phyloP scores from a whole-genome alignment of 1,284 basidiomycete genomes.

The Leccinum pachyderme region DNA sequence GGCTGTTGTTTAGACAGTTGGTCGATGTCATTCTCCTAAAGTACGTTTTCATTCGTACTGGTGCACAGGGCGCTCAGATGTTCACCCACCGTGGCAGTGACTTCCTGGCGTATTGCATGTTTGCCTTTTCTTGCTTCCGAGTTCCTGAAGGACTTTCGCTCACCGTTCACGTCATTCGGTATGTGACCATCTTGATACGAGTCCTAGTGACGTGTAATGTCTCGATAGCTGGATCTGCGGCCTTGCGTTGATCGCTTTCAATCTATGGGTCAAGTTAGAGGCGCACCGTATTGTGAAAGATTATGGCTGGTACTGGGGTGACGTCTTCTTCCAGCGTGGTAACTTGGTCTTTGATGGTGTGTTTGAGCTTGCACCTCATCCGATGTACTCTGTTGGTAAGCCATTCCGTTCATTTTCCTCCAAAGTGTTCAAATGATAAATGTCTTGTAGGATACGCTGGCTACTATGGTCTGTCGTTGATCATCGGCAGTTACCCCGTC shows the following conservation, averaged over 20 bases:
- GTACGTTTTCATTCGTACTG: constrained; percentile 44
- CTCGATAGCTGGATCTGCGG: constrained; percentile 80
- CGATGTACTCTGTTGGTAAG: constrained; percentile 92
- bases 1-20: constrained; percentile 88
- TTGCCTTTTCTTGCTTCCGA: constrained; percentile 89
- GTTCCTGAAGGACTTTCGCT: constrained; percentile 77
- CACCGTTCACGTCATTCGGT: constrained; percentile 77
- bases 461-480: constrained; percentile 93
- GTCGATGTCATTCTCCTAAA: constrained; percentile 97
- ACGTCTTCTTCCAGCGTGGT: constrained; percentile 92
- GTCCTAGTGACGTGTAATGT: background rate
- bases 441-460: constrained; percentile 75
- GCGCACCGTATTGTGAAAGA: constrained; percentile 96
- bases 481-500: constrained; percentile 87
- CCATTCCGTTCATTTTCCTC: constrained; percentile 5
- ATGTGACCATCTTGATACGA: constrained; percentile 8
- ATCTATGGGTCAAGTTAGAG: constrained; percentile 98
- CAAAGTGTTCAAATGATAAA: background rate
- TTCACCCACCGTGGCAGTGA: constrained; percentile 52
- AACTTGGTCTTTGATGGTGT: constrained; percentile 97
- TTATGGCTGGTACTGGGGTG: constrained; percentile 97
- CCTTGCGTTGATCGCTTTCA: constrained; percentile 85
- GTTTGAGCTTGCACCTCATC: constrained; percentile 89
- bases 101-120: constrained; percentile 94
- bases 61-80: background rate